Evolutionary conservation across 176 grass and related monocot genomes (phyloP).

Genomic region (Cenchrus purpureus): DNA sequence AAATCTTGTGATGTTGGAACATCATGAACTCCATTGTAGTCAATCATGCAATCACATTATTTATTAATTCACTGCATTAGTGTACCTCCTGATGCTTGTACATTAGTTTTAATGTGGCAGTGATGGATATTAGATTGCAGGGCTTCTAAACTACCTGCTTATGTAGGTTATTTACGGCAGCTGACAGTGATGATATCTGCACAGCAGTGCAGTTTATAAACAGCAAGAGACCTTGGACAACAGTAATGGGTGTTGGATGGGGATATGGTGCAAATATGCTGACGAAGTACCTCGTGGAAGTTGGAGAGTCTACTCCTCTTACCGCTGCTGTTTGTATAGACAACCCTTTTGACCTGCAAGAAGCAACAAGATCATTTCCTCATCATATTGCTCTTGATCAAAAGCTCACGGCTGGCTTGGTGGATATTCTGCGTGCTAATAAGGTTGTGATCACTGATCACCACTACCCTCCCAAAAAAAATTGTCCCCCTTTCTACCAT

Average conservation of each 20-base stretch:
- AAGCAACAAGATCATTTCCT: slow-evolving; percentile 78
- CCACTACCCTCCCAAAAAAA: slow-evolving; percentile 7
- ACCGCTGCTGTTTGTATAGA: slow-evolving; percentile 89
- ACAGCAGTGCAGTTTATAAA: slow-evolving; percentile 68
- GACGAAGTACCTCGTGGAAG: slow-evolving; percentile 89
- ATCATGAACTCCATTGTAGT: slow-evolving; percentile 5
- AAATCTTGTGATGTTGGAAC: slow-evolving; percentile 11
- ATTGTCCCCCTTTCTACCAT: background rate
- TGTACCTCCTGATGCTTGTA: slow-evolving; percentile 33
- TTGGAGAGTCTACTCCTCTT: slow-evolving; percentile 86
- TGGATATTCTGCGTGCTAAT: slow-evolving; percentile 84
- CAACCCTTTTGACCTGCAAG: slow-evolving; percentile 87
- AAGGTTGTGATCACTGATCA: slow-evolving; percentile 56
- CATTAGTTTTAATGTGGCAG: background rate
- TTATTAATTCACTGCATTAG: background rate
- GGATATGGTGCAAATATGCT: slow-evolving; percentile 97
- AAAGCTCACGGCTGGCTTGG: slow-evolving; percentile 76
- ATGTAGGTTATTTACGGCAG: slow-evolving; percentile 99
- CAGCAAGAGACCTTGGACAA: slow-evolving; percentile 77
- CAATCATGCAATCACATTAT: background rate
- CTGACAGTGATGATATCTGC: slow-evolving; percentile 95
- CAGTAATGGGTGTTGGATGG: slow-evolving; percentile 80
- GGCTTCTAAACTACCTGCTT: slow-evolving; percentile 59
- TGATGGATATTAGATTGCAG: slow-evolving; percentile 40
- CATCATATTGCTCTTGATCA: slow-evolving; percentile 67